Evolutionary conservation across 805 yeast species (phyloP), one percentile per base, ranked within the genome.

Genomic region (Starmera dryadoides): DNA sequence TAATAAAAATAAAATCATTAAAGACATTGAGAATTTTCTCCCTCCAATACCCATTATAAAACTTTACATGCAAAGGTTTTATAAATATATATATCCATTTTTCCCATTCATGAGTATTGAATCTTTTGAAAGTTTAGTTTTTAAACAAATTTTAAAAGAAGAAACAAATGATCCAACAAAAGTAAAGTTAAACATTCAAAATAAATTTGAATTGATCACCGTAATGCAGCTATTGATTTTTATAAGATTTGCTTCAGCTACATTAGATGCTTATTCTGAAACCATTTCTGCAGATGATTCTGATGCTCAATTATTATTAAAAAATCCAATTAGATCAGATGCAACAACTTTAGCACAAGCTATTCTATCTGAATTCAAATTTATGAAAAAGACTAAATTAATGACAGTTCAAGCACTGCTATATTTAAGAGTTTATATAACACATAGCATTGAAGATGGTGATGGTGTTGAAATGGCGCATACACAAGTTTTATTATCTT

Each of bases 391-490:
- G 38, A 53, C 69, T 5, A 66, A 64, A 34, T 42, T 74, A 28
- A 50, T 63, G 0, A 53, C 71, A 5, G 44, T 75, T 33, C 80
- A 73, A 49, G 62, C 65, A 20, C 56, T 71, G n/a, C 39, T 71
- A 25, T 65, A 57, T 35, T 48, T 66, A 17, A 59, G 69, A 39
- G 42, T 65, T 3, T 73, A 73, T 43, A 64, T 50, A 44, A 59
- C 49, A 31, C 54, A 55, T 43, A 60, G 76, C 0, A 79, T 79
- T 0, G 76, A 70, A 42, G 70, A 66, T 43, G 73, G 73, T 25
- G 73, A 69, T 48, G 75, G 72, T 17, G 58, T 64, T 1, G 74
- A 68, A 34, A 59, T 64, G 6, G 58, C 64, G 3, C 73, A 68
- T 33, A 53, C 68, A 0, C 71, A 64, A 35, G 58, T 60, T 1